Base-by-base conservation (phyloP, 768 basidiomycete species). In the Artomyces pyxidatus region DNA sequence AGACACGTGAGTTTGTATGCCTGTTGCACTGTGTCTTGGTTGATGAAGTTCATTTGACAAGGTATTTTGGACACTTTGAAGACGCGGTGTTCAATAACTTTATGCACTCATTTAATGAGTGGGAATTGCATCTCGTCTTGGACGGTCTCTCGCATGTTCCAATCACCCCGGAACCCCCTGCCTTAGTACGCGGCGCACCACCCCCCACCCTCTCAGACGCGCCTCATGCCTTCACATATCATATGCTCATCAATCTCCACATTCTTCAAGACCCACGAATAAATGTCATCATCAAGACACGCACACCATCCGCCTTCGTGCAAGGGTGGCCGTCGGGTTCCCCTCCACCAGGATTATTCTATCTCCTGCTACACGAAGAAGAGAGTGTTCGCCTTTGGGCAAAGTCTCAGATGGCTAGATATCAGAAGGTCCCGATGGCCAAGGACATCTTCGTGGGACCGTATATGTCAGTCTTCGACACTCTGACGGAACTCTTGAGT, bases 21-120 rank as follows among this genome's bases (percentile, higher is more conserved):
- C 21, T 23, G 41, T 17, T 42, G 16, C 35, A 2, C 11, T 37
- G 27, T 37, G 12, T 21, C 29, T 6, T 21, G 14, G 11, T n/a
- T 52, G 17, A 40, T 42, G 42, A 47, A 22, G 59, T 48, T 50
- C 50, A 49, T 57, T 49, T 52, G 28, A 50, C 23, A 52, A 93
- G 89, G 48, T 93, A 85, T 63, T 81, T 93, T 56, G 81, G 77
- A 12, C 80, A 80, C 2, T 91, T 85, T 62, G 58, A 70, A 1
- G 68, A 71, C 1, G 61, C 69, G 17, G 64, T 76, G 30, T 60
- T 85, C 44, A 62, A 66, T 17, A 65, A 63, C 29, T 93, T 94
- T 63, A 85, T 81, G 59, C 54, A 56, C 16, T 74, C 64, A 21
- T 80, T 90, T 40, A 79, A 84, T 48, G 63, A 67, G 28, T 92